phyloP scores from a whole-genome alignment of 225 moss, liverwort and hornwort genomes.

The Pleurozium schreberi region DNA sequence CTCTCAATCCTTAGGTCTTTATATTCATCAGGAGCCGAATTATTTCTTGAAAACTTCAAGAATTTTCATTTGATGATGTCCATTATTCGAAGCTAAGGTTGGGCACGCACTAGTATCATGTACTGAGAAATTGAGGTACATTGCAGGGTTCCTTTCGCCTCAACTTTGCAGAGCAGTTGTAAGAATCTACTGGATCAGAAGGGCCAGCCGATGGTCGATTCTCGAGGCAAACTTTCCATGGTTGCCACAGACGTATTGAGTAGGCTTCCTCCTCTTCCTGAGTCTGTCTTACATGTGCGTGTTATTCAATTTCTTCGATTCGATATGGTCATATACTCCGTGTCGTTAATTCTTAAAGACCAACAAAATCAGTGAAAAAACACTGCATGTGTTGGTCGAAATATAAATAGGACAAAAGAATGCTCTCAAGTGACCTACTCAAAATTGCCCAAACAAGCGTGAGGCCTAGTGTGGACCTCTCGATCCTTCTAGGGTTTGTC shows the following conservation, averaged over 20 bases:
- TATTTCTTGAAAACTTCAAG: neutral
- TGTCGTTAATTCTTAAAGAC: neutral
- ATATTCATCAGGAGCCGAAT: neutral
- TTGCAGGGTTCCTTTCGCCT: conserved; percentile 58
- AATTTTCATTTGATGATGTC: neutral
- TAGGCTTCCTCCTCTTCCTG: conserved; percentile 8
- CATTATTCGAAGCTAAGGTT: neutral
- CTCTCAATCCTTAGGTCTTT: neutral
- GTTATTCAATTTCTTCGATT: neutral
- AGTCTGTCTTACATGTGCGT: neutral
- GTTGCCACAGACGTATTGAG: conserved; percentile 71
- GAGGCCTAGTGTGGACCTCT: neutral
- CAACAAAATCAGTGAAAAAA: neutral
- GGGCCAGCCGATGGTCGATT: conserved; percentile 69
- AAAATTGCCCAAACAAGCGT: neutral
- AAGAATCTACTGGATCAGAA: conserved; percentile 65
- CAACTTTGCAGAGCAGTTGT: conserved; percentile 63
- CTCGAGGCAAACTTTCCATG: conserved; percentile 35
- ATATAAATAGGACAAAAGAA: neutral
- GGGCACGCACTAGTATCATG: neutral
- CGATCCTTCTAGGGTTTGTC: neutral
- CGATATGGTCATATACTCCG: neutral
- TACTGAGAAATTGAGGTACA: neutral
- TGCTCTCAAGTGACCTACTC: no score
- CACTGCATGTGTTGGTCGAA: neutral